phyloP scores from a whole-genome alignment of 805 yeast genomes.

The Yarrowia yakushimensis region DNA sequence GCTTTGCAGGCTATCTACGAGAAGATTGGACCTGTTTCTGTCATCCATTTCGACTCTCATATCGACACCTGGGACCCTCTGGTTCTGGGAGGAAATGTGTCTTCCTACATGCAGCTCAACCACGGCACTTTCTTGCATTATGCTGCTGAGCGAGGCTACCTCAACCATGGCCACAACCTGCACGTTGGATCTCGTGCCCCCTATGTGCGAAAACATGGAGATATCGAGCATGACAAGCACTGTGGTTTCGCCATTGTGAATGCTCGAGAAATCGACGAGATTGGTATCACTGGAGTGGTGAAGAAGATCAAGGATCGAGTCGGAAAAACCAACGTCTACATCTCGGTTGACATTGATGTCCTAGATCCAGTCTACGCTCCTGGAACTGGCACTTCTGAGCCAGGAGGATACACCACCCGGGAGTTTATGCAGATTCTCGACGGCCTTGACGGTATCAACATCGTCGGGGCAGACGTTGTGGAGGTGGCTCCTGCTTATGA shows the following conservation, averaged over 20 bases:
- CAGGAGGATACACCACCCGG: conserved; percentile 91
- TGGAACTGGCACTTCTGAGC: conserved; percentile 96
- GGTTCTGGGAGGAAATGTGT: conserved; percentile 58
- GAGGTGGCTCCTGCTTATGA: conserved; percentile 70
- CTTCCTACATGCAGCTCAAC: conserved; percentile 55
- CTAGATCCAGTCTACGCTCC: conserved; percentile 92
- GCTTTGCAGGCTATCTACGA: conserved; percentile 59
- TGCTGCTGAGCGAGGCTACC: conserved; percentile 64
- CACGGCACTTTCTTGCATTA: conserved; percentile 71
- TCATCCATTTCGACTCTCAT: conserved; percentile 70
- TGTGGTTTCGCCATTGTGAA: conserved; percentile 60
- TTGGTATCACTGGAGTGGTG: conserved; percentile 59
- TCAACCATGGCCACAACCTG: conserved; percentile 46
- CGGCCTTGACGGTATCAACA: conserved; percentile 53
- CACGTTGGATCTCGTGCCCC: conserved; percentile 71
- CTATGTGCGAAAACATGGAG: conserved; percentile 47
- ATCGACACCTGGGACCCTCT: conserved; percentile 69
- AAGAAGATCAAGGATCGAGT: conserved; percentile 62
- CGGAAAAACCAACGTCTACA: conserved; percentile 70
- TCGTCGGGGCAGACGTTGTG: conserved; percentile 75
- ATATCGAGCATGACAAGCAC: conserved; percentile 53
- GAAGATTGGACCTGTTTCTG: conserved; percentile 59
- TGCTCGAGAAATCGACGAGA: conserved; percentile 66
- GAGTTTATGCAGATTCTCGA: conserved; percentile 64
- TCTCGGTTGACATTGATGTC: conserved; percentile 95